These are phyloP conservation scores for Leccinellum albellum DNA, from an alignment of 768 basidiomycete genomes.

Conservation along the genomic window DNA sequence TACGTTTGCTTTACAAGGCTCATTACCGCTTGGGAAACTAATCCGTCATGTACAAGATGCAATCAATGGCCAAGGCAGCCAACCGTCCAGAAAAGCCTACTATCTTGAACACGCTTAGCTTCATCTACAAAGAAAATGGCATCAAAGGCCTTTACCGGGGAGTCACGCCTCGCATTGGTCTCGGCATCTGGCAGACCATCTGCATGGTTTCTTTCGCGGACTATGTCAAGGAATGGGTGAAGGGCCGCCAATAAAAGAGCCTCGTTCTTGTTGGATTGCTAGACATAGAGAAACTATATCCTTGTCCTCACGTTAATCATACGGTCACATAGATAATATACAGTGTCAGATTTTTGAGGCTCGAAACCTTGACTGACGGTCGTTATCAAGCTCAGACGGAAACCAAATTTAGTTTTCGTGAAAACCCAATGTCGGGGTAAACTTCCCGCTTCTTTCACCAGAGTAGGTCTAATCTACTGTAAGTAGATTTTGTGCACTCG, in stretches of 20 bases:
- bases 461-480: too few species aligned
- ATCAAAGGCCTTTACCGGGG: slow-evolving; percentile 96
- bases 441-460: too few species aligned
- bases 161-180: slow-evolving; percentile 92
- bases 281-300: slow-evolving; percentile 24
- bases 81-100: slow-evolving; percentile 91
- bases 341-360: too few species aligned
- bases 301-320: slow-evolving; percentile 15
- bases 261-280: slow-evolving; percentile 1
- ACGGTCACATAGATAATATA: slow-evolving; percentile 4
- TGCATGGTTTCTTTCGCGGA: slow-evolving; percentile 99
- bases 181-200: slow-evolving; percentile 95
- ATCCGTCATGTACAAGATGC: slow-evolving; percentile 65
- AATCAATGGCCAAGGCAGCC: slow-evolving; percentile 89
- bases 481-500: too few species aligned
- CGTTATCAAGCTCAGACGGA: neutral
- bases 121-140: slow-evolving; percentile 96
- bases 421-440: too few species aligned
- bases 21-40: neutral
- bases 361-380: neutral
- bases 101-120: slow-evolving; percentile 85
- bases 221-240: slow-evolving; percentile 88
- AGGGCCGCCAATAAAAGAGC: slow-evolving; percentile 32
- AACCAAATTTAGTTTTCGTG: too few species aligned
- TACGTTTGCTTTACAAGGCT: slow-evolving; percentile 26